Conservation (phyloP, 768 basidiomycete species). For the Tulasnella sp. region DNA sequence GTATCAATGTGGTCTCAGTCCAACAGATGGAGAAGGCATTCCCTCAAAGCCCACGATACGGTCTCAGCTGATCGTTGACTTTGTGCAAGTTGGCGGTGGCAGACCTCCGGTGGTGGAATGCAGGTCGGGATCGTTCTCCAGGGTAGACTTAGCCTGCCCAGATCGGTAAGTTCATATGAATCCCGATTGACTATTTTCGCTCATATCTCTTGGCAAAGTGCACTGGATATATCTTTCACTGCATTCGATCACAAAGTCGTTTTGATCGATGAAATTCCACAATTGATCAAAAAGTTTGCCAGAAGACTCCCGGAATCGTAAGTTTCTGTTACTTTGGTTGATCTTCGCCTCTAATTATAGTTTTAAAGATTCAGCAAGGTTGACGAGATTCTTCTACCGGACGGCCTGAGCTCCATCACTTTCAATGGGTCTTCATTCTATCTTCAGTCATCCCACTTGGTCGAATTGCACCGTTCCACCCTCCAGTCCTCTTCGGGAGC, state of each 20-base stretch:
- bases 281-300: neutral
- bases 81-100: neutral
- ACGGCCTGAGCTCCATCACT: neutral
- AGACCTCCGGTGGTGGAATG: neutral
- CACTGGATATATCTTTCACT: neutral
- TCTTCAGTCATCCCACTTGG: neutral
- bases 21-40: neutral
- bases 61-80: neutral
- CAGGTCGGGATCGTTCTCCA: neutral
- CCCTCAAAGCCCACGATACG: neutral
- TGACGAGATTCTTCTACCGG: neutral
- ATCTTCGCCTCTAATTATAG: neutral
- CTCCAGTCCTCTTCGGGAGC: neutral
- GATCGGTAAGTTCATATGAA: neutral
- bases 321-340: neutral
- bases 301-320: neutral
- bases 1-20: neutral
- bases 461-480: neutral
- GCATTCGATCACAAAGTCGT: neutral
- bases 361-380: neutral
- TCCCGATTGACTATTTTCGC: neutral
- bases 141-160: neutral
- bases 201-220: neutral
- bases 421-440: neutral
- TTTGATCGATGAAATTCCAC: neutral